Evolutionary conservation across 306 rosid genomes (phyloP), one percentile per base, ranked within the genome.

Genomic region (Hippophae tibetana): DNA sequence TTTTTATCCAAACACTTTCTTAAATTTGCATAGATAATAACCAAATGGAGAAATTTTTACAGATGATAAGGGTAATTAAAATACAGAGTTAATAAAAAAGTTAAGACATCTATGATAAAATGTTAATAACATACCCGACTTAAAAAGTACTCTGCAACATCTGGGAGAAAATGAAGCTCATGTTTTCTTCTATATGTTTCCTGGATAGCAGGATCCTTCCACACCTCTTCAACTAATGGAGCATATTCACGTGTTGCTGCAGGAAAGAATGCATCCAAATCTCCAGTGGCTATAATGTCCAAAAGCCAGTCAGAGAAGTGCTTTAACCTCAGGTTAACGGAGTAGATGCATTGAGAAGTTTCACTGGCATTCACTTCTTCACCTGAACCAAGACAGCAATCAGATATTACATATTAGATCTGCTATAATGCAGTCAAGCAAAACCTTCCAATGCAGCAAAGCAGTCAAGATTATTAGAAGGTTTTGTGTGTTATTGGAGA

Each of bases 161-260:
- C 88, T 7, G 97, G 97, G 63, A 93, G 97, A 67, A 88, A 93
- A 79, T 88, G 95, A 70, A 93, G 94, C 78, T 86, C 97, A 10
- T 82, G 76, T 75, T 79, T 86, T 81, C 99, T 93, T 79, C 75
- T 88, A 69, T 78, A 88, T 6, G 97, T 88, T 72, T 88, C 95
- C 68, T 93, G 95, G 63, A 88, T 86, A 6, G 99, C 97, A 14
- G 95, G 89, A 59, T 93, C 99, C 79, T 76, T 89, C 99, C 99
- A 93, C 63, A 88, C 89, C 73, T 93, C 97, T 74, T 93, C 99
- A 38, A 93, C 99, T 69, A 93, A 80, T 23, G 99, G 99, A 73
- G 99, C 99, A 71, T 93, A 93, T 66, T 93, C 99, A 1, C 97
- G 99, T 11, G 99, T 93, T 49, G 99, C 97, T 52, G 99, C 99